These are phyloP conservation scores for Alopecurus myosuroides DNA, from an alignment of 176 grass and related monocot species.

Conservation along the genomic window DNA sequence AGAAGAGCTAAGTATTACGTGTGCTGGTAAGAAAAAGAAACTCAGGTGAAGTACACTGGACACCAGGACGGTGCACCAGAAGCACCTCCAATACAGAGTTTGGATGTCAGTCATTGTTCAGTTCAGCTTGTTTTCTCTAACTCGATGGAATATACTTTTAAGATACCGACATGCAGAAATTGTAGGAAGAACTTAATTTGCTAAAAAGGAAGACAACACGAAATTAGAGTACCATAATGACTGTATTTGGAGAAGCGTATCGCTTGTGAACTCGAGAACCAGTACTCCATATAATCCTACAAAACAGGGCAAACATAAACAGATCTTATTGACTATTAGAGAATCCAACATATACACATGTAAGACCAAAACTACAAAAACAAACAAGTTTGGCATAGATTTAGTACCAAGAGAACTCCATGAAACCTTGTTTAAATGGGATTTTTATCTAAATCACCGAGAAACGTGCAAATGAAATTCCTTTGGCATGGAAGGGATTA, in stretches of 20 bases:
- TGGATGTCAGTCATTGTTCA: neutral
- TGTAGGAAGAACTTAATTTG: neutral
- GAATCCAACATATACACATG: neutral
- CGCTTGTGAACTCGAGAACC: conserved; percentile 82
- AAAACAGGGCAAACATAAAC: conserved; percentile 18
- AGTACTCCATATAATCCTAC: conserved; percentile 93
- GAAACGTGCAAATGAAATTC: neutral
- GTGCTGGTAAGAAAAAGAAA: conserved; percentile 1
- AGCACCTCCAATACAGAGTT: neutral
- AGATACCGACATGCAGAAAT: neutral
- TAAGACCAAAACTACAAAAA: conserved; percentile 14
- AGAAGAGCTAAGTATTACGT: neutral
- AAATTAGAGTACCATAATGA: conserved; percentile 68
- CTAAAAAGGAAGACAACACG: neutral
- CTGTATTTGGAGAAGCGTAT: conserved; percentile 67
- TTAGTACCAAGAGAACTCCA: neutral
- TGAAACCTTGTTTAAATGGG: neutral
- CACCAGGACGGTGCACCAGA: neutral
- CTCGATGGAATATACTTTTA: neutral
- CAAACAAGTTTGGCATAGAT: neutral
- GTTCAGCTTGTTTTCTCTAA: neutral
- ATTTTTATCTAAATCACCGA: neutral
- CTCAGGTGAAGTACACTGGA: neutral
- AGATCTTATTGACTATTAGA: neutral
- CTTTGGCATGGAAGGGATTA: neutral